phyloP scores from a whole-genome alignment of 306 rosid species.

The Begonia fuchsioides region DNA sequence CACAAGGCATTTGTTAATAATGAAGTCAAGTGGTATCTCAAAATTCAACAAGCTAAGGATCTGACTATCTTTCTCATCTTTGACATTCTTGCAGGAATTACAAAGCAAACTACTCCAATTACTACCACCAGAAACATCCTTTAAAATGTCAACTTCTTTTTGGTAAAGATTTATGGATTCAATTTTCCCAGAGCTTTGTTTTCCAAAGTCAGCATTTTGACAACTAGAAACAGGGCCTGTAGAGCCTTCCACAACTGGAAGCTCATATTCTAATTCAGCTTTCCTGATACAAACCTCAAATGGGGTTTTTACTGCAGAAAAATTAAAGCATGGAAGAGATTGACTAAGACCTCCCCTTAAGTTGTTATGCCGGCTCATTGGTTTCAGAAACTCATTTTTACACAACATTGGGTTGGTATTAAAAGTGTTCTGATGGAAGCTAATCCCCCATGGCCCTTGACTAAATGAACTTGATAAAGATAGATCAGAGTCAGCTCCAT shows the following conservation, averaged over 20 bases:
- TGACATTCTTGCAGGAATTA: slow-evolving; percentile 19
- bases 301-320: slow-evolving; percentile 65
- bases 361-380: slow-evolving; percentile 26
- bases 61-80: slow-evolving; percentile 19
- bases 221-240: slow-evolving; percentile 15
- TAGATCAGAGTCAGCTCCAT: slow-evolving; percentile 16
- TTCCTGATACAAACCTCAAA: slow-evolving; percentile 43
- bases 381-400: slow-evolving; percentile 32
- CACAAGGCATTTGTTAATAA: slow-evolving; percentile 76
- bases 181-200: slow-evolving; percentile 20
- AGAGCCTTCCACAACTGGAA: slow-evolving; percentile 12
- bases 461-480: slow-evolving; percentile 20
- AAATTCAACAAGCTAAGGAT: slow-evolving; percentile 25
- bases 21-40: slow-evolving; percentile 75
- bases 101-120: slow-evolving; percentile 77
- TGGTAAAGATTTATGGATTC: slow-evolving; percentile 15
- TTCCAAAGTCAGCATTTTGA: slow-evolving; percentile 19
- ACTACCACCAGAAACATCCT: slow-evolving; percentile 60
- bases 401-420: slow-evolving; percentile 67
- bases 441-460: slow-evolving; percentile 21
- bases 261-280: slow-evolving; percentile 13
- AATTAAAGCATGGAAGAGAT: slow-evolving; percentile 48
- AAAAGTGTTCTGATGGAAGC: slow-evolving; percentile 31
- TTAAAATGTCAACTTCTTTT: slow-evolving; percentile 12
- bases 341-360: slow-evolving; percentile 17